A percentile compares a stretch with the other conserved stretches of the same genome.
Evolutionary conservation across 208 protist species (phyloP).

Genomic region (Trypanosoma grayi): DNA sequence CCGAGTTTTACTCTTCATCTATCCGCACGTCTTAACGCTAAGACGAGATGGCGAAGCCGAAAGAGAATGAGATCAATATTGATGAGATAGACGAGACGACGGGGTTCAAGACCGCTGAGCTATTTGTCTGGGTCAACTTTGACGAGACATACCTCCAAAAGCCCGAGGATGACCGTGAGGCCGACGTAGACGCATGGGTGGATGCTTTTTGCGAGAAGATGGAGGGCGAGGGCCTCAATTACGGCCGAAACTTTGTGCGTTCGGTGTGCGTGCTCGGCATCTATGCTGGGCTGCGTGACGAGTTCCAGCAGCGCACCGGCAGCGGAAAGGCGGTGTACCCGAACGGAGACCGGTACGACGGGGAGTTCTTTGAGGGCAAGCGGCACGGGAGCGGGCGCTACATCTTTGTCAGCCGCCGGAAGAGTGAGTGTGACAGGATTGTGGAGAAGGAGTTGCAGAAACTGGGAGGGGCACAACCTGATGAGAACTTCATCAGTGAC

Average conservation of each 20-base stretch:
- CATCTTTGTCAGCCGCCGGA: constrained; percentile 65
- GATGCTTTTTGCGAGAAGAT: constrained; percentile 75
- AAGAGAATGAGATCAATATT: constrained; percentile 45
- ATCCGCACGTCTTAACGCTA: no score
- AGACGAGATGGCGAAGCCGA: constrained; percentile 21
- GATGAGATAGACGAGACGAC: constrained; percentile 80
- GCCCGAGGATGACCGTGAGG: constrained; percentile 55
- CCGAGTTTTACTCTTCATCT: no score
- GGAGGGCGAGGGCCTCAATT: constrained; percentile 48
- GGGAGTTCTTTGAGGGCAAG: constrained; percentile 88
- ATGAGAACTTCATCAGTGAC: constrained; percentile 36
- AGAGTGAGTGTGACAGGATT: constrained; percentile 78
- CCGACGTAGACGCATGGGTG: constrained; percentile 71
- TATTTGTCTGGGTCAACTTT: constrained; percentile 77
- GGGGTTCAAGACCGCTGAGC: constrained; percentile 78
- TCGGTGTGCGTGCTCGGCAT: constrained; percentile 78
- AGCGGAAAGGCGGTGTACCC: constrained; percentile 81
- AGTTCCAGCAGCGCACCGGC: constrained; percentile 89
- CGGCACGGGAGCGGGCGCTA: constrained; percentile 85
- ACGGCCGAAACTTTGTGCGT: constrained; percentile 77
- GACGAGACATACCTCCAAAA: constrained; percentile 55
- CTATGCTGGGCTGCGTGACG: constrained; percentile 84
- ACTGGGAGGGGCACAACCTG: constrained; percentile 13
- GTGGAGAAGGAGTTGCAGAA: constrained; percentile 63
- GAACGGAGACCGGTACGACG: constrained; percentile 85